Evolutionary conservation across 768 basidiomycete genomes (phyloP), one percentile per base, ranked within the genome.

Genomic region (Strobilomyces dryophilus): DNA sequence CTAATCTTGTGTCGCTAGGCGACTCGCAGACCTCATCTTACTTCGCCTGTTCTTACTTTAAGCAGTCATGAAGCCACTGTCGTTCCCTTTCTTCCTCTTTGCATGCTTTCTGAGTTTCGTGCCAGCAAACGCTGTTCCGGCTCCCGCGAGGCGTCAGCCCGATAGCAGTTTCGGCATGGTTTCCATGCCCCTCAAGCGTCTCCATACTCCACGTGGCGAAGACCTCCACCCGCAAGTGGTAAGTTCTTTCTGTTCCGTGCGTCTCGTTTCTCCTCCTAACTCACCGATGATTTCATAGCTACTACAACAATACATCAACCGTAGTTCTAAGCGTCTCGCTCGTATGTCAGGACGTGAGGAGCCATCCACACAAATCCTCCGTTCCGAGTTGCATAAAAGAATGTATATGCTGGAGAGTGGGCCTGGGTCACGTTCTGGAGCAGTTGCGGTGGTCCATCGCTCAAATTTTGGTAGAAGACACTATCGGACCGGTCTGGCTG

Each of bases 221-320:
- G 71, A 70, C 53, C 47, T 75, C 26, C 75, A 79, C 52, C 76
- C 79, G 27, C 72, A 69, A 51, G 49, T 78, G 48, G 79, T 79
- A 51, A 37, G 79, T 66, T 36, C n/a, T 37, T 5, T 29, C n/a
- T 20, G 12, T 41, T 17, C 14, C 10, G 29, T 11, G 15, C 11
- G 18, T 43, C 11, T 20, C 15, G 5, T 34, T 15, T 14, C 29
- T 29, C 24, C 24, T 24, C 24, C 24, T 35, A 18, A 43, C 49
- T 41, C 15, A 18, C 14, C 42, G 18, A 36, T 27, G 48, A 32
- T 53, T 18, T 41, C 29, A 18, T 34, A 91, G 89, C 66, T 78
- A 42, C 69, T 84, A 32, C 87, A 89, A 66, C 88, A 85, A 67
- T 76, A 83, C 61, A 78, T 86, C 56, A 90, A 89, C 67, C 83